Conservation (phyloP, 148 eudicot genomes). For the Suaeda aralocaspica region DNA sequence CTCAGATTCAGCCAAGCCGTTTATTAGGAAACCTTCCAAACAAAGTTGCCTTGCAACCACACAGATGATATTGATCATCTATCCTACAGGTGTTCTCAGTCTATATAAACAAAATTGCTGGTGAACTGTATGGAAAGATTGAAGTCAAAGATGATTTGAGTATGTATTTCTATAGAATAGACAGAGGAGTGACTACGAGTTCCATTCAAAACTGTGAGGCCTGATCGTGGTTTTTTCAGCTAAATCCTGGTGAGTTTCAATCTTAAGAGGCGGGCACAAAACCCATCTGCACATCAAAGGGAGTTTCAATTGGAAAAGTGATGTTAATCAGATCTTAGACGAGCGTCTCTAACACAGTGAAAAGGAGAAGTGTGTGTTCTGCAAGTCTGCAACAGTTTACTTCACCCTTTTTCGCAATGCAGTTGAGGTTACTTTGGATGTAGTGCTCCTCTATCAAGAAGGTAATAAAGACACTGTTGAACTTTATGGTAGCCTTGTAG, state of each 20-base stretch:
- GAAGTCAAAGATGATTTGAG: conserved; percentile 13
- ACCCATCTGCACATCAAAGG: neutral
- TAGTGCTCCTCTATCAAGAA: conserved; percentile 5
- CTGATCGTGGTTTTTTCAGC: neutral
- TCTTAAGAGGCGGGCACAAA: conserved; percentile 1
- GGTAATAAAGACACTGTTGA: neutral
- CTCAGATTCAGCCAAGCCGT: no score
- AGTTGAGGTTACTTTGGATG: conserved; percentile 13
- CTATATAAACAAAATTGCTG: conserved; percentile 1
- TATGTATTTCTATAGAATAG: neutral
- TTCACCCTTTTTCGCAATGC: conserved; percentile 10
- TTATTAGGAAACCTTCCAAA: no score
- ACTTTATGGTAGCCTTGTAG: neutral
- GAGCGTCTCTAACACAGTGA: neutral
- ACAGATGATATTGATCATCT: conserved; percentile 2
- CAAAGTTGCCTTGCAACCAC: no score
- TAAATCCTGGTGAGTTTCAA: conserved; percentile 3
- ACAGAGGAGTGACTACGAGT: conserved; percentile 8
- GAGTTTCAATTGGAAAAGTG: neutral
- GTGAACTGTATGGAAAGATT: conserved; percentile 7
- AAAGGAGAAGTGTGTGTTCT: neutral
- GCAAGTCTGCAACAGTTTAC: conserved; percentile 13
- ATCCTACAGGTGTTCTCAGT: conserved; percentile 7
- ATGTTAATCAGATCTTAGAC: neutral
- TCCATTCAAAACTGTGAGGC: neutral